Evolutionary conservation across 371 early-diverging fungal genomes (phyloP).

Genomic region (Umbelopsis sp.): DNA sequence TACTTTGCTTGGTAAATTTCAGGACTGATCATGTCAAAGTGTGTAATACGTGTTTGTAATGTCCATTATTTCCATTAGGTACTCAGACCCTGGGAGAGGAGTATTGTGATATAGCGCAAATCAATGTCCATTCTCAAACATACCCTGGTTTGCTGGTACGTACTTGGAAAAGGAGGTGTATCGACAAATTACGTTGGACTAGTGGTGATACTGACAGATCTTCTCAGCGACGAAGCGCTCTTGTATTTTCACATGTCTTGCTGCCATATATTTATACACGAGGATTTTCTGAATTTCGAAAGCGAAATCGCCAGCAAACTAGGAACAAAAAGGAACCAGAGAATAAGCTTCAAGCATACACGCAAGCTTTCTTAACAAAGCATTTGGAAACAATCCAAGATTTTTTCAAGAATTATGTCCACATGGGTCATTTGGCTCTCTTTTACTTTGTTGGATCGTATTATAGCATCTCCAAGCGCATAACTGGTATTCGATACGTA

Average conservation of each 20-base stretch:
- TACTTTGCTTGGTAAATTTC: conserved; percentile 57
- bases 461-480: conserved; percentile 78
- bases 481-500: conserved; percentile 80
- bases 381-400: conserved; percentile 38
- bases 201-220: neutral
- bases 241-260: conserved; percentile 59
- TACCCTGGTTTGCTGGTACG: conserved; percentile 58
- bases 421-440: conserved; percentile 73
- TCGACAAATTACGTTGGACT: neutral
- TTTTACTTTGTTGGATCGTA: conserved; percentile 86
- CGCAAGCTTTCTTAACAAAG: conserved; percentile 17
- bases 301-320: conserved; percentile 32
- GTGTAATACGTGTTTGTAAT: neutral
- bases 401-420: conserved; percentile 43
- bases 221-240: conserved; percentile 51
- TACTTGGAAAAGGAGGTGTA: neutral
- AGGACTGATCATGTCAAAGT: neutral
- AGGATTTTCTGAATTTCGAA: conserved; percentile 50
- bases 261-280: conserved; percentile 64
- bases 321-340: conserved; percentile 18
- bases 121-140: conserved; percentile 47
- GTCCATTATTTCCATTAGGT: conserved; percentile 41
- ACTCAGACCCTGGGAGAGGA: conserved; percentile 92
- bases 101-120: conserved; percentile 86
- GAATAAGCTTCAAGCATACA: neutral